A percentile compares a stretch with the other conserved stretches of the same genome.
These are phyloP conservation scores for Mortierella sp. DNA, from an alignment of 371 early-diverging fungal genomes.

Conservation along the genomic window DNA sequence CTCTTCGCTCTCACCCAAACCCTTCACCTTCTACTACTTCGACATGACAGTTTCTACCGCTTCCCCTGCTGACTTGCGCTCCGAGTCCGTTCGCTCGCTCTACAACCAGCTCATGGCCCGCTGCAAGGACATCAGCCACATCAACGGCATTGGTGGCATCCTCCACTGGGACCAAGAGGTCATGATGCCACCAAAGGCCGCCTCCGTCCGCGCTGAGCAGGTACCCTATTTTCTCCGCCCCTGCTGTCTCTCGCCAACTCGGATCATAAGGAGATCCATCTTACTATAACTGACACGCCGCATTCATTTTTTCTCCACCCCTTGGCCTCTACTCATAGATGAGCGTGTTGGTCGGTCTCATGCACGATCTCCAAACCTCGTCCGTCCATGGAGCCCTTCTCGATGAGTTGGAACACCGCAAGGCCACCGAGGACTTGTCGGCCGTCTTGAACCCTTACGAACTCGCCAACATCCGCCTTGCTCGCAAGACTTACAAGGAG, in stretches of 20 bases:
- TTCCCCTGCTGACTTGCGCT: slow-evolving; percentile 34
- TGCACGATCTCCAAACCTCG: slow-evolving; percentile 39
- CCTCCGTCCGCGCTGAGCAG: slow-evolving; percentile 34
- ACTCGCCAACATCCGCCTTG: slow-evolving; percentile 57
- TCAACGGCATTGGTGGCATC: slow-evolving; percentile 32
- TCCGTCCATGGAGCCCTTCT: slow-evolving; percentile 44
- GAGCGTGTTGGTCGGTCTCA: slow-evolving; percentile 43
- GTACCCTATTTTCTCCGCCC: slow-evolving; percentile 1
- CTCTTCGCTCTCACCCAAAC: background rate
- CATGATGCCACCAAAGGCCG: slow-evolving; percentile 58
- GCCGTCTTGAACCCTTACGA: slow-evolving; percentile 37
- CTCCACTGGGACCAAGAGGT: slow-evolving; percentile 56
- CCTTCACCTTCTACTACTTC: background rate
- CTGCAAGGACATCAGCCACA: slow-evolving; percentile 26
- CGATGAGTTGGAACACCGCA: slow-evolving; percentile 44
- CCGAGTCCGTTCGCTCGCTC: slow-evolving; percentile 49
- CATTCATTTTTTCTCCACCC: background rate
- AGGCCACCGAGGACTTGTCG: slow-evolving; percentile 16
- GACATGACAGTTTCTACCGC: slow-evolving; percentile 46
- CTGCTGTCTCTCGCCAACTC: background rate
- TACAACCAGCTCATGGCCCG: slow-evolving; percentile 37
- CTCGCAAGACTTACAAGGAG: slow-evolving; percentile 32
- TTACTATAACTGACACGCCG: background rate
- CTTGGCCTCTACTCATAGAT: slow-evolving; percentile 9
- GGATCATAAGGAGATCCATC: too few species aligned